Percentiles rank a stretch among this genome's conserved stretches.
Conservation (phyloP, 352 stramenopile species). For the Phytophthora pini region DNA sequence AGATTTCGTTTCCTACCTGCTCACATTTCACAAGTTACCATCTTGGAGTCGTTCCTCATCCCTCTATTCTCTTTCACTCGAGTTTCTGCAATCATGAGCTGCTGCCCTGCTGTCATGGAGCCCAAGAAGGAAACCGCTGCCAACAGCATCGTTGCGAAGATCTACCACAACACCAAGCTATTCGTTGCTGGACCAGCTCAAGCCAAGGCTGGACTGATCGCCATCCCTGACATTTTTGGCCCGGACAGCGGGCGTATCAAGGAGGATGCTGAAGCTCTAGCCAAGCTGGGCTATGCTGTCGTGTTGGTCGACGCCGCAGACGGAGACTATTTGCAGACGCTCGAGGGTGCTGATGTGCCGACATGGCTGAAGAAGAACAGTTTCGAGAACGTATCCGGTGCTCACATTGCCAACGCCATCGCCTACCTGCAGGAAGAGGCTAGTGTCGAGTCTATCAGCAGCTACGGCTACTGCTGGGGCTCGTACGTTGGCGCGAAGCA, state of each 20-base stretch:
- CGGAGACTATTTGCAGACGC: no score
- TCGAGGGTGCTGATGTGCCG: no score
- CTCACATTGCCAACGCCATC: constrained; percentile 20
- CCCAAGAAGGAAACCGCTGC: constrained; percentile 14
- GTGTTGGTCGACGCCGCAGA: no score
- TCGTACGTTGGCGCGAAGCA: constrained; percentile 32
- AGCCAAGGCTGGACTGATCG: constrained; percentile 38
- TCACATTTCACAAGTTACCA: constrained; percentile 10
- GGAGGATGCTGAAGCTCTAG: not conserved
- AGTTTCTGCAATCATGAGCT: constrained; percentile 23
- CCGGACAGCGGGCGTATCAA: constrained; percentile 44
- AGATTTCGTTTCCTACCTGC: not conserved
- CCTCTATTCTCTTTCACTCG: no score
- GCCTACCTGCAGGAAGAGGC: constrained; percentile 33
- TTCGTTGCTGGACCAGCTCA: constrained; percentile 31
- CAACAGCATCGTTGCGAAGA: constrained; percentile 22
- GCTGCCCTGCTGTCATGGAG: constrained; percentile 26
- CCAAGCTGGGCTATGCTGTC: no score
- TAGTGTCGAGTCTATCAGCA: constrained; percentile 30
- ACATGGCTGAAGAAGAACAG: constrained; percentile 15
- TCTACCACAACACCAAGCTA: constrained; percentile 22
- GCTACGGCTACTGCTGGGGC: constrained; percentile 52
- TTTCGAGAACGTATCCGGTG: constrained; percentile 22
- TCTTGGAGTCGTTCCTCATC: not conserved
- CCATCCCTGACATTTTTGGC: constrained; percentile 44